Conservation (phyloP, 306 rosid species). For the Rosa multiflora region DNA sequence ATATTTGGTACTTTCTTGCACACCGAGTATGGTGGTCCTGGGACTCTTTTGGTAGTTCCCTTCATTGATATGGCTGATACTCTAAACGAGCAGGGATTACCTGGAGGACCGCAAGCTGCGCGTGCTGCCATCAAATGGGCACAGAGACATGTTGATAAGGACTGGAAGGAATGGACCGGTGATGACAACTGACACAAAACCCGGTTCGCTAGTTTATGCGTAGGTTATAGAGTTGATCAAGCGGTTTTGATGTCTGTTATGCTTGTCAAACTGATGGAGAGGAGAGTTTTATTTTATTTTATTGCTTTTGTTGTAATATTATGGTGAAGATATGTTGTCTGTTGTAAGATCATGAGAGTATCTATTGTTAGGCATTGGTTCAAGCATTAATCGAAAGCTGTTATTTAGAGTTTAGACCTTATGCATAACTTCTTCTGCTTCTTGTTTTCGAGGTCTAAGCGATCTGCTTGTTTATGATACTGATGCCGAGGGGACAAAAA, state of each 20-base stretch:
- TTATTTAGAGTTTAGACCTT: neutral
- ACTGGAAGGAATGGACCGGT: constrained; percentile 83
- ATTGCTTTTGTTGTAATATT: constrained; percentile 1
- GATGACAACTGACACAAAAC: constrained; percentile 29
- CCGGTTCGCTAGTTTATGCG: constrained; percentile 4
- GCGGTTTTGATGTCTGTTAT: constrained; percentile 27
- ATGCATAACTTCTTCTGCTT: neutral
- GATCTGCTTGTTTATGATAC: neutral
- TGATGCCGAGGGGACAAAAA: neutral
- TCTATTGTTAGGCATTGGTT: too few species aligned
- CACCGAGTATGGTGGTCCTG: constrained; percentile 93
- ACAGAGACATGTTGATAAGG: constrained; percentile 74
- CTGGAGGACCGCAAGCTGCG: constrained; percentile 91
- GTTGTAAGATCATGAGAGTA: neutral
- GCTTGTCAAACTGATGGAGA: constrained; percentile 7
- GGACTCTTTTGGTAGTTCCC: constrained; percentile 75
- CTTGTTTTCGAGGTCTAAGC: neutral
- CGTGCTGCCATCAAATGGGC: constrained; percentile 89
- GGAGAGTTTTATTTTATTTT: neutral
- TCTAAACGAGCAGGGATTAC: constrained; percentile 59
- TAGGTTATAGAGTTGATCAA: constrained; percentile 31
- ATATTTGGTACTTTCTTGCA: constrained; percentile 71
- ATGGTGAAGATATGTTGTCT: neutral
- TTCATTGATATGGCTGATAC: constrained; percentile 85
- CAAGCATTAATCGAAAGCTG: neutral